Evolutionary conservation across 2,329 filamentous ascomycete genomes (phyloP), one percentile per base, ranked within the genome.

Genomic region (Pyricularia sp.): DNA sequence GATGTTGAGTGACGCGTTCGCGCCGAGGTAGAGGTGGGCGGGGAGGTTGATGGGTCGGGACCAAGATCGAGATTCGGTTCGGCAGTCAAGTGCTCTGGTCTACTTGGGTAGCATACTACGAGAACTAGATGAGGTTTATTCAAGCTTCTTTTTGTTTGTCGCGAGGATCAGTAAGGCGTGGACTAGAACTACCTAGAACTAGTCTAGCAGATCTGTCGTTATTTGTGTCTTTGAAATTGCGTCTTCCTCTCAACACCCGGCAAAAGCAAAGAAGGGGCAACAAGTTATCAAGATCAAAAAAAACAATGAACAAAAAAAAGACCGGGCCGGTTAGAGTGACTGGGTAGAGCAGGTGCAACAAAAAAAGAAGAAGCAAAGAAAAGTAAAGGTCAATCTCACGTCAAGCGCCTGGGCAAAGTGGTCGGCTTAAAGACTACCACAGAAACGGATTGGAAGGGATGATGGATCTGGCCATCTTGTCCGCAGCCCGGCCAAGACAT

Each of bases 321-420:
- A 61, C 23, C n/a, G 26, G 14, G 12, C 59, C 25, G 59, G 14
- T 23, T 12, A 28, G 26, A 28, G 25, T 63, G 25, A 23, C 23
- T 61, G 59, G 25, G 59, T 2, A 63, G 59, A 12, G 14, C 20
- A 50, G 20, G 7, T 50, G 20, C n/a, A n/a, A n/a, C n/a, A 11
- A 36, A 36, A 36, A 6, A 11, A 42, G 36, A 50, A 50, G n/a
- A 50, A 50, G 59, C 3, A 61, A n/a, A 28, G 25, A 63, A 28
- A 61, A 30, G 26, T 30, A 3, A 63, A 63, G 58, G 7, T 5
- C 23, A 61, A 17, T 63, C 59, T 63, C 59, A 63, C 59, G 59
- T 63, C 59, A 63, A 63, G 59, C 59, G 59, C n/a, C 59, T 63
- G 59, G 59, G 59, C 59, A 63, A 63, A 63, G 14, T 63, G 25